A percentile compares a stretch with the other conserved stretches of the same genome.
These are phyloP conservation scores for Aspergillus sp. DNA, from an alignment of 2,329 filamentous ascomycete genomes.

Conservation along the genomic window DNA sequence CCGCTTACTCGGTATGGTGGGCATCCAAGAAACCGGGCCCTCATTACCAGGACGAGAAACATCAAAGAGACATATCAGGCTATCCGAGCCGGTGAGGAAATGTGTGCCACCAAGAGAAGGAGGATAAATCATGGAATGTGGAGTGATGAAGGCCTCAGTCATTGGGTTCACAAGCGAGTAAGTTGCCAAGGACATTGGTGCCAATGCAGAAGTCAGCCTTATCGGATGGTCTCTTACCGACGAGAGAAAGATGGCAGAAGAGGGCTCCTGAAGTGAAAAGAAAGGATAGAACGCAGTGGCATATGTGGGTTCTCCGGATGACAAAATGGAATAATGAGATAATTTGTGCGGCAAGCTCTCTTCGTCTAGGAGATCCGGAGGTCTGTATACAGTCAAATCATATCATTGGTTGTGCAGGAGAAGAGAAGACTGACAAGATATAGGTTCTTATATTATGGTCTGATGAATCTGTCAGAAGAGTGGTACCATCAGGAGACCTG, in stretches of 20 bases:
- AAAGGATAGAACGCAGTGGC: conserved; percentile 59
- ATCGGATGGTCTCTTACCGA: conserved; percentile 61
- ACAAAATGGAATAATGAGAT: conserved; percentile 51
- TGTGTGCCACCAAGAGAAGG: conserved; percentile 48
- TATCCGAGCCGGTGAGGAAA: conserved; percentile 63
- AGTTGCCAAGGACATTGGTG: conserved; percentile 51
- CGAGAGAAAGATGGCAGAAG: conserved; percentile 56
- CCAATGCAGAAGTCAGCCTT: conserved; percentile 59
- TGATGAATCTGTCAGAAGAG: conserved; percentile 58
- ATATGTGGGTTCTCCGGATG: conserved; percentile 56
- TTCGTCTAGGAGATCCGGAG: conserved; percentile 53
- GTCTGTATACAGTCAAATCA: conserved; percentile 34
- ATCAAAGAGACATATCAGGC: conserved; percentile 61
- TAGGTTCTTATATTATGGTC: conserved; percentile 58
- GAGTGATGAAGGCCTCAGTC: conserved; percentile 61
- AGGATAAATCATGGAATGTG: conserved; percentile 60
- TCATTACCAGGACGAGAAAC: conserved; percentile 50
- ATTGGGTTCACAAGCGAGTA: conserved; percentile 60
- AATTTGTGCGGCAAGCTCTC: conserved; percentile 42
- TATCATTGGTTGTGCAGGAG: background rate
- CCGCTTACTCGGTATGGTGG: conserved; percentile 55
- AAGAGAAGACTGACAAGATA: conserved; percentile 50
- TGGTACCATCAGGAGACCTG: conserved; percentile 62
- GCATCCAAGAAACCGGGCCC: conserved; percentile 51
- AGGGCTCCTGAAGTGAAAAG: conserved; percentile 57